Conservation (phyloP, 106 monocot genomes). For the Platanthera guangdongensis region DNA sequence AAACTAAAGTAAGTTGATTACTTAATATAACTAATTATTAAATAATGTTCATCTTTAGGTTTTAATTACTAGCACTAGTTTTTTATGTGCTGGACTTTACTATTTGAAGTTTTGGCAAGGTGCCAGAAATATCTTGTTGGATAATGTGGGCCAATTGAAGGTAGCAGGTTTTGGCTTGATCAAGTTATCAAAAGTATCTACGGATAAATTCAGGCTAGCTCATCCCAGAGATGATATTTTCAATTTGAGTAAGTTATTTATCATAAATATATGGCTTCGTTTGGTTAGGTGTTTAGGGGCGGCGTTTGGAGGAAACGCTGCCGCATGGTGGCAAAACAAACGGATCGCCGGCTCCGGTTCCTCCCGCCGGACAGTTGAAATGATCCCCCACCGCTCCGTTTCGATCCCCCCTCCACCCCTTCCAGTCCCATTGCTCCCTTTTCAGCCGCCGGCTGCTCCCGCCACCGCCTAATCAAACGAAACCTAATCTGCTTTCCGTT, state of each 20-base stretch:
- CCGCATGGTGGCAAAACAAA: too few relatives aligned
- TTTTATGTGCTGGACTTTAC: conserved; percentile 33
- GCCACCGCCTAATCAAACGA: too few relatives aligned
- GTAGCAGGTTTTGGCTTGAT: conserved; percentile 78
- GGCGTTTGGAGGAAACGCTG: too few relatives aligned
- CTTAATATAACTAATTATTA: background rate
- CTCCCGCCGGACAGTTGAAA: too few relatives aligned
- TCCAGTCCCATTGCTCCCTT: too few relatives aligned
- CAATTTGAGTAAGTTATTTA: conserved; percentile 46
- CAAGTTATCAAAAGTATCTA: conserved; percentile 42
- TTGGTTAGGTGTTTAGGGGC: too few relatives aligned
- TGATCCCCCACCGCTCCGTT: too few relatives aligned
- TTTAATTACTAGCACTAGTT: conserved; percentile 8
- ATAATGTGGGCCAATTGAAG: conserved; percentile 69
- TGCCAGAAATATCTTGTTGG: conserved; percentile 95
- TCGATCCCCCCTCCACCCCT: too few relatives aligned
- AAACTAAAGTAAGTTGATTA: conserved; percentile 84
- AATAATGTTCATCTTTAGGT: background rate
- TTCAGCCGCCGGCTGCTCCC: too few relatives aligned
- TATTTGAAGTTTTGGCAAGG: conserved; percentile 78
- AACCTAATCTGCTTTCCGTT: too few relatives aligned
- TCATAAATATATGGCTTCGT: too few relatives aligned
- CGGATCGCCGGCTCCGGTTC: too few relatives aligned
- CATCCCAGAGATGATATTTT: conserved; percentile 29
- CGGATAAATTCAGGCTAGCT: conserved; percentile 43